Base-by-base conservation (phyloP, 106 monocot species). In the Phalaenopsis equestris region DNA sequence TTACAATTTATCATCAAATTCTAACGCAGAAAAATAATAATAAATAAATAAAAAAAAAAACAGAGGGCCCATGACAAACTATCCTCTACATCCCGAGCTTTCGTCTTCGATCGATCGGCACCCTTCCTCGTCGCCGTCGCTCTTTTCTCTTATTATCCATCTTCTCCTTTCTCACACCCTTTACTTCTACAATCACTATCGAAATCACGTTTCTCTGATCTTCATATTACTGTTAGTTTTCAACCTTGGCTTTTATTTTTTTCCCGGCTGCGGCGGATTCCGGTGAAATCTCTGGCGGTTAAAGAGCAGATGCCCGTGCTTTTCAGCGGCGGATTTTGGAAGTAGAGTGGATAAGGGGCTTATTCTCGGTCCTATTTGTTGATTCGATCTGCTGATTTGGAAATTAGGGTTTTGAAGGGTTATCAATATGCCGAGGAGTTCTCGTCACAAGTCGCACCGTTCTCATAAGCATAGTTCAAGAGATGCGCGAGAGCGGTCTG, bases 361-460 rank as follows among this genome's bases (percentile, higher is more conserved):
- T 74, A 49, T 39, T 76, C 15, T 5, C 14, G 18, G 49, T 8
- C 52, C 10, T 76, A 4, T 45, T 52, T 47, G 42, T 52, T 42
- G 24, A 47, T 76, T 24, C 52, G 76, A 49, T 49, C 16, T 46
- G 16, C 21, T 5, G 24, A 76, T 76, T 76, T 52, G 76, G 24
- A 24, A 49, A 76, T 75, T 79, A 82, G 82, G 79, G 79, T 86
- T 86, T 82, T 41, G 55, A 82, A 82, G 55, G 47, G 39, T 55
- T 75, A 45, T 57, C 42, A 52, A 14, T 41, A 88, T 88, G 88
- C 77, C 85, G 77, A 79, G 88, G 82, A 83, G 85, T 48, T 82
- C 82, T 58, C 75, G 84, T 19, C 84, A 87, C 77, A 87, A 80
- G 67, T 83, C 80, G 2, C 87, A 84, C 78, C 56, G 81, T 41